Evolutionary conservation across 768 basidiomycete genomes (phyloP).

Genomic region (Tephrocybe sp.): DNA sequence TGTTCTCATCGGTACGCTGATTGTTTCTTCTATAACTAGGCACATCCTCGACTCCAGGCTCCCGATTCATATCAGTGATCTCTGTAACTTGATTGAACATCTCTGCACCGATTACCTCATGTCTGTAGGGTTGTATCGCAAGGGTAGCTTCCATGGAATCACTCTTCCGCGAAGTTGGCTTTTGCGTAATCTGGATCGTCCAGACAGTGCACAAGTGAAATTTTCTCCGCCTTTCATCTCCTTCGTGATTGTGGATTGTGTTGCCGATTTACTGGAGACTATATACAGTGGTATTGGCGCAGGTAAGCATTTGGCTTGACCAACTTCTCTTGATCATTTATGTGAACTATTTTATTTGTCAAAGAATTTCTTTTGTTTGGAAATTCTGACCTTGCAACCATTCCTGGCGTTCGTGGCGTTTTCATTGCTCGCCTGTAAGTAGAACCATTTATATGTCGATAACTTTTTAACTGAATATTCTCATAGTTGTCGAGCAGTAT

Average conservation of each 20-base stretch:
- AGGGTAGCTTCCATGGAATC: conserved; percentile 38
- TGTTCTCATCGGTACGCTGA: background rate
- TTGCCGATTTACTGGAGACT: conserved; percentile 26
- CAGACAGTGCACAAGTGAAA: conserved; percentile 6
- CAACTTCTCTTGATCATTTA: background rate
- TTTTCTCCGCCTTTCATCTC: background rate
- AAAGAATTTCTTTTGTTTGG: conserved; percentile 31
- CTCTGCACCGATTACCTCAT: conserved; percentile 44
- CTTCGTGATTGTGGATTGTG: conserved; percentile 12
- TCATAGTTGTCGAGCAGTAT: conserved; percentile 46
- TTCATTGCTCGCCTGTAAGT: conserved; percentile 53
- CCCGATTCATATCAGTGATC: conserved; percentile 41
- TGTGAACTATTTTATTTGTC: too few species aligned
- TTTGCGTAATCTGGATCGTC: conserved; percentile 19
- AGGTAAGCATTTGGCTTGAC: conserved; percentile 20
- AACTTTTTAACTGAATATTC: background rate
- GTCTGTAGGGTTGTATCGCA: conserved; percentile 22
- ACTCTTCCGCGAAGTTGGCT: conserved; percentile 60
- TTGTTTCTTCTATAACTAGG: conserved; percentile 27
- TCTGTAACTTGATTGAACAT: conserved; percentile 54
- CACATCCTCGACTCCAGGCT: conserved; percentile 40
- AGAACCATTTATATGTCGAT: background rate
- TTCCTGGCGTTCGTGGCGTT: conserved; percentile 28
- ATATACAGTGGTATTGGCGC: conserved; percentile 27
- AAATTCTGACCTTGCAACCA: conserved; percentile 16